These are phyloP conservation scores for Aspergillus persii DNA, from an alignment of 2,329 filamentous ascomycete species.

Conservation along the genomic window DNA sequence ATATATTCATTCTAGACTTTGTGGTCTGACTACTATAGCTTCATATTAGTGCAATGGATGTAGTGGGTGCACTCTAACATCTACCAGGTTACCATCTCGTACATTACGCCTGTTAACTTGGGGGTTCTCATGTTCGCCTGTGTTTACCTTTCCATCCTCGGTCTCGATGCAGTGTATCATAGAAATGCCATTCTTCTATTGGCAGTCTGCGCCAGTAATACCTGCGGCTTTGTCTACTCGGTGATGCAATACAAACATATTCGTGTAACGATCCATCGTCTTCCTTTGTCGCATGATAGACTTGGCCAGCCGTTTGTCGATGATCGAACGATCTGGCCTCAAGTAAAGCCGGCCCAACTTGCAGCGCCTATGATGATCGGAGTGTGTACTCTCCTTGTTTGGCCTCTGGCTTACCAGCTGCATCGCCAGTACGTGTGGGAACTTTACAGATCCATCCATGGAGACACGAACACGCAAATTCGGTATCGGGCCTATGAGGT, in stretches of 20 bases:
- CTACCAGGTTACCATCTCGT: not conserved
- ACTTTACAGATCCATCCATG: slow-evolving; percentile 18
- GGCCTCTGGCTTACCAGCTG: slow-evolving; percentile 14
- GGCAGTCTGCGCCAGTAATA: slow-evolving; percentile 17
- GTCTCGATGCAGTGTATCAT: slow-evolving; percentile 16
- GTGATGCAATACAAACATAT: slow-evolving; percentile 15
- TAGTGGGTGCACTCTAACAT: slow-evolving; percentile 3
- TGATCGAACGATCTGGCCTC: slow-evolving; percentile 10
- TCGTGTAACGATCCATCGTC: not conserved
- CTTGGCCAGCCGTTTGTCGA: slow-evolving; percentile 9
- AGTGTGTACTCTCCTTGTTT: slow-evolving; percentile 9
- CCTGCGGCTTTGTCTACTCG: slow-evolving; percentile 11
- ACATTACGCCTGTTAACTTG: not conserved
- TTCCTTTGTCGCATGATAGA: not conserved
- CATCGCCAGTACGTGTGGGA: slow-evolving; percentile 20
- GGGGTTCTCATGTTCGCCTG: not conserved
- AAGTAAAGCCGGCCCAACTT: slow-evolving; percentile 13
- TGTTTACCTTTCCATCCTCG: slow-evolving; percentile 13
- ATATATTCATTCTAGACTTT: not conserved
- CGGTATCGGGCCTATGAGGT: slow-evolving; percentile 11
- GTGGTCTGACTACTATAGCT: not conserved
- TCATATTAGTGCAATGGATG: not conserved
- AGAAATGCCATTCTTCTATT: slow-evolving; percentile 20
- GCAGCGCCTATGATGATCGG: slow-evolving; percentile 13
- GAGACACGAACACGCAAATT: slow-evolving; percentile 6